Percentiles rank a stretch among this genome's conserved stretches.
These are phyloP conservation scores for Mucor circinelloides DNA, from an alignment of 371 early-diverging fungal species.

Conservation along the genomic window DNA sequence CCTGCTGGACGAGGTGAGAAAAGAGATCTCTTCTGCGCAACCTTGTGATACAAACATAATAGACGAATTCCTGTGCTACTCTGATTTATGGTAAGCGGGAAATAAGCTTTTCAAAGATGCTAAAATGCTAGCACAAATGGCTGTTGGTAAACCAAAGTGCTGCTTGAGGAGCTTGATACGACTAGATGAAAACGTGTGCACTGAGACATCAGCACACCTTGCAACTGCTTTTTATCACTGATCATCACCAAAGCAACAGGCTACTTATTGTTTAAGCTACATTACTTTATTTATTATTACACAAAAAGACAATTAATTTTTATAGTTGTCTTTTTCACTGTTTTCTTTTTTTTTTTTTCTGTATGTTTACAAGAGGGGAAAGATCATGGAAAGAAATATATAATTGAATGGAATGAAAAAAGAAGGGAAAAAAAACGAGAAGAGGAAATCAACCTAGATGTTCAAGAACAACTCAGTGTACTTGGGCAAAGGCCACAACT, in stretches of 20 bases:
- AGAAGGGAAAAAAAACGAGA: not conserved
- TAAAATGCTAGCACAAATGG: too few relatives aligned
- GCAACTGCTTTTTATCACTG: too few relatives aligned
- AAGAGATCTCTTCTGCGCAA: constrained; percentile 2
- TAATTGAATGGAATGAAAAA: not conserved
- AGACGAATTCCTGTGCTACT: not conserved
- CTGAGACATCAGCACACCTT: not conserved
- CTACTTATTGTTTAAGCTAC: not conserved
- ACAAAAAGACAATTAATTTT: not conserved
- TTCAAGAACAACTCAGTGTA: constrained; percentile 93
- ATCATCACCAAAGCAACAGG: too few relatives aligned
- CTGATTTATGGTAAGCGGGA: too few relatives aligned
- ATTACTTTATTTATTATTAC: constrained; percentile 4
- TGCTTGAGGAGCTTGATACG: too few relatives aligned
- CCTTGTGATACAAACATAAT: constrained; percentile 2
- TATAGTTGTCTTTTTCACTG: not conserved
- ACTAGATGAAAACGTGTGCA: too few relatives aligned
- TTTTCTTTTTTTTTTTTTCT: constrained; percentile 6
- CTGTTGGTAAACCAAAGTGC: too few relatives aligned
- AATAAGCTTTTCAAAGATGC: too few relatives aligned
- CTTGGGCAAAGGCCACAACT: constrained; percentile 95
- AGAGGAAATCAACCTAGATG: constrained; percentile 36
- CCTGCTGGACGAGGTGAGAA: not conserved
- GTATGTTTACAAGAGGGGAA: not conserved
- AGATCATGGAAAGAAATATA: not conserved